phyloP scores from a whole-genome alignment of 805 yeast genomes.

The Yarrowia sp. region DNA sequence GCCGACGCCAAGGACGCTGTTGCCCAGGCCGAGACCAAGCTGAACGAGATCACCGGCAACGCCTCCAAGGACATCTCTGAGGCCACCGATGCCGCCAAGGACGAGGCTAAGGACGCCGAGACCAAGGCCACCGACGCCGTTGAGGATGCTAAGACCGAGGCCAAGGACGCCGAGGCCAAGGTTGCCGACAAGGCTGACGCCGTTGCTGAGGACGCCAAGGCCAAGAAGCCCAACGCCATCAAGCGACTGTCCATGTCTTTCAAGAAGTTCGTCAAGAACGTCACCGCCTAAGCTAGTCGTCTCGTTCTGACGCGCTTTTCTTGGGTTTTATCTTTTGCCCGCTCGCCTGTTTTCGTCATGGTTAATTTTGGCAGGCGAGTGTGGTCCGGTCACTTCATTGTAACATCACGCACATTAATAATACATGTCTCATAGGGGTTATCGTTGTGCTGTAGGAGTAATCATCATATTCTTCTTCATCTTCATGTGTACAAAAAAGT shows the following conservation, averaged over 20 bases:
- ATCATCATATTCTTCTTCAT: not conserved
- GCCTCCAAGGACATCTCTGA: constrained; percentile 21
- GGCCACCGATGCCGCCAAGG: constrained; percentile 27
- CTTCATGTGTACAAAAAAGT: not conserved
- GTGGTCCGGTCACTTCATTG: constrained; percentile 21
- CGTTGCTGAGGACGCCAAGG: constrained; percentile 22
- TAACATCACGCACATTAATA: constrained; percentile 6
- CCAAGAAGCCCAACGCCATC: constrained; percentile 33
- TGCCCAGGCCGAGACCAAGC: constrained; percentile 25
- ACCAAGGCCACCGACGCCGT: constrained; percentile 28
- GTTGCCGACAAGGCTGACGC: constrained; percentile 30
- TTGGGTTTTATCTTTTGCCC: not conserved
- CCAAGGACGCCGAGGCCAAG: constrained; percentile 24
- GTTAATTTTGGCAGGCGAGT: constrained; percentile 16
- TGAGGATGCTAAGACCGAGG: constrained; percentile 27
- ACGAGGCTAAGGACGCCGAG: constrained; percentile 21
- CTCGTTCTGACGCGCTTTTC: not conserved
- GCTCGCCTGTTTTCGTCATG: not conserved
- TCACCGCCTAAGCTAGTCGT: constrained; percentile 31
- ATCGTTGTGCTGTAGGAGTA: not conserved
- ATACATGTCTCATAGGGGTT: constrained; percentile 22
- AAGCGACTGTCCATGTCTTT: constrained; percentile 32
- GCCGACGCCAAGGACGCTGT: constrained; percentile 25
- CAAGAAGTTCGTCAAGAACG: constrained; percentile 37
- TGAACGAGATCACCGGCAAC: constrained; percentile 17